Evolutionary conservation across 768 basidiomycete species (phyloP).

Genomic region (Suillus variegatus): DNA sequence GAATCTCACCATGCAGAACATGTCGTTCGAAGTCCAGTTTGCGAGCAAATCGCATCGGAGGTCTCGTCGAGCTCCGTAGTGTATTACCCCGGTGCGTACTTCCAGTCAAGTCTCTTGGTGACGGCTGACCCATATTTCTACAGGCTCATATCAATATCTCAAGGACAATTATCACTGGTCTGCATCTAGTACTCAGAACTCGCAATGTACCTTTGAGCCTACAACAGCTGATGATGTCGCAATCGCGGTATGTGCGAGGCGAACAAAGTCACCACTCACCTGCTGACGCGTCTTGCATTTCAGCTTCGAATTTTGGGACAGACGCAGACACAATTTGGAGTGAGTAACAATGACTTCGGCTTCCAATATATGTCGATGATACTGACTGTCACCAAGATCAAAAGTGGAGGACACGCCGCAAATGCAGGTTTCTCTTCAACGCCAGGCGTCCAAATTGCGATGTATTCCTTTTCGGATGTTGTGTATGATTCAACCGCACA

Average conservation of each 20-base stretch:
- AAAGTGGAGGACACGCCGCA: slow-evolving; percentile 58
- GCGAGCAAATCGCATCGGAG: slow-evolving; percentile 36
- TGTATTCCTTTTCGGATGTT: slow-evolving; percentile 46
- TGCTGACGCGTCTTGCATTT: background rate
- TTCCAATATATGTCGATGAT: background rate
- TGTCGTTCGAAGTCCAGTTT: slow-evolving; percentile 16
- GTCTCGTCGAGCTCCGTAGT: slow-evolving; percentile 48
- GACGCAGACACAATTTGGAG: slow-evolving; percentile 50
- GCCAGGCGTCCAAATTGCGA: slow-evolving; percentile 55
- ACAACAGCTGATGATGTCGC: slow-evolving; percentile 50
- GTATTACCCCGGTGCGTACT: slow-evolving; percentile 41
- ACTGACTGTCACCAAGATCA: slow-evolving; percentile 40
- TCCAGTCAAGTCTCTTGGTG: background rate
- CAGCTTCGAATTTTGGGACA: slow-evolving; percentile 47
- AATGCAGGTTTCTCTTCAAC: slow-evolving; percentile 64
- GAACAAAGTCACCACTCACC: background rate
- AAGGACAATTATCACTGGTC: slow-evolving; percentile 51
- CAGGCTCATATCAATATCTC: slow-evolving; percentile 29
- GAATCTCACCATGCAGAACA: background rate
- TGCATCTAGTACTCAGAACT: slow-evolving; percentile 40
- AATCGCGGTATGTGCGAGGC: slow-evolving; percentile 38
- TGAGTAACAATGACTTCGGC: slow-evolving; percentile 18
- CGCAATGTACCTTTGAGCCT: slow-evolving; percentile 53
- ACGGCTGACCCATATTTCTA: background rate
- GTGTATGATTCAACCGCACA: slow-evolving; percentile 38